These are phyloP conservation scores for Yarrowia deformans DNA, from an alignment of 805 yeast species.

Conservation along the genomic window DNA sequence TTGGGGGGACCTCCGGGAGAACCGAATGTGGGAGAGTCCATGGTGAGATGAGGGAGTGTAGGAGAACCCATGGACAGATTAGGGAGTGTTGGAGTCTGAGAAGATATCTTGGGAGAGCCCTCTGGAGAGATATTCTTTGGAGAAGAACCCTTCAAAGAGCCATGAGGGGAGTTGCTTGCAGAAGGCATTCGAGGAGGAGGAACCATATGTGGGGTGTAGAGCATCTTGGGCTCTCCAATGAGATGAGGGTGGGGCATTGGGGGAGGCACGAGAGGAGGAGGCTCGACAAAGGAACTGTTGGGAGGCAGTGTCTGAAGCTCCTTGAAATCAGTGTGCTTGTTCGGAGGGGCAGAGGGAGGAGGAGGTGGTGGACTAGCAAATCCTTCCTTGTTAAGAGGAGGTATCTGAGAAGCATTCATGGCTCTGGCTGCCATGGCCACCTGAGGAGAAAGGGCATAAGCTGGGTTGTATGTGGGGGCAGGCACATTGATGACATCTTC, in stretches of 20 bases:
- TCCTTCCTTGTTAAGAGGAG: neutral
- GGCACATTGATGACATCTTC: conserved; percentile 11
- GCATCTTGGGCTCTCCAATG: conserved; percentile 14
- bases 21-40: conserved; percentile 13
- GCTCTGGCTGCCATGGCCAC: conserved; percentile 17
- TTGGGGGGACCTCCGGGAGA: neutral
- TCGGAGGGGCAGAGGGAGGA: conserved; percentile 1
- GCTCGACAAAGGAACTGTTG: conserved; percentile 6
- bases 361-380: no score
- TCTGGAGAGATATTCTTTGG: neutral
- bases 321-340: conserved; percentile 11
- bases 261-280: conserved; percentile 20
- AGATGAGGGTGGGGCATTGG: conserved; percentile 8
- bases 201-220: conserved; percentile 23
- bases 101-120: neutral
- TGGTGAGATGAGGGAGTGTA: neutral
- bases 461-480: conserved; percentile 25
- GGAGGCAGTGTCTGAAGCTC: conserved; percentile 8
- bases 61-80: conserved; percentile 1
- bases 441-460: conserved; percentile 25
- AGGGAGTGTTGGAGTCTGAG: conserved; percentile 1
- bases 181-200: conserved; percentile 23
- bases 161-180: neutral
- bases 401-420: conserved; percentile 3
- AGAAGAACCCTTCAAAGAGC: conserved; percentile 13